These are phyloP conservation scores for Chlorella ohadii DNA, from an alignment of 139 green algal species.

Conservation along the genomic window DNA sequence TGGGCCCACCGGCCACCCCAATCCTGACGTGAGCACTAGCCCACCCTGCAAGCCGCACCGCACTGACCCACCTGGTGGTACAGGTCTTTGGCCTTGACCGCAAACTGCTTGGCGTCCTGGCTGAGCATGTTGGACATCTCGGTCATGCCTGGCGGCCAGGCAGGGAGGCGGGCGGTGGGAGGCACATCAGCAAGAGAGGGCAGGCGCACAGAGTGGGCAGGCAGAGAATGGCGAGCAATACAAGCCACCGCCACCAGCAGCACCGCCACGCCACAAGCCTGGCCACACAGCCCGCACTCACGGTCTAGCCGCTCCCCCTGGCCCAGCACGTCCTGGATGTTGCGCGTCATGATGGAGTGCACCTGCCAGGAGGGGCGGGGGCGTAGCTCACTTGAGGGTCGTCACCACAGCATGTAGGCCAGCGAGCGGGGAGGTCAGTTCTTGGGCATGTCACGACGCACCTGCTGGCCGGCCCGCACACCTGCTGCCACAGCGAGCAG, in stretches of 20 bases:
- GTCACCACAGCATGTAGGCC: too few relatives aligned
- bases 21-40: too few relatives aligned
- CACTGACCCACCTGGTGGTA: slow-evolving; percentile 64
- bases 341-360: slow-evolving; percentile 98
- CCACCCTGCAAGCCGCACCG: too few relatives aligned
- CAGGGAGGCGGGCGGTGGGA: background rate
- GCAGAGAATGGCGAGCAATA: too few relatives aligned
- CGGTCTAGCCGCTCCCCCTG: slow-evolving; percentile 95
- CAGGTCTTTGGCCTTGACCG: slow-evolving; percentile 86
- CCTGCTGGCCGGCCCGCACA: too few relatives aligned
- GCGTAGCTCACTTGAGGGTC: too few relatives aligned
- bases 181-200: background rate
- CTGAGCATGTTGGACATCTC: slow-evolving; percentile 85
- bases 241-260: too few relatives aligned
- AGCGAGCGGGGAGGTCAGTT: too few relatives aligned
- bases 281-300: slow-evolving; percentile 58
- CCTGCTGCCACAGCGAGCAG: too few relatives aligned
- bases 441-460: too few relatives aligned
- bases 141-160: slow-evolving; percentile 73
- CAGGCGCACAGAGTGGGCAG: too few relatives aligned
- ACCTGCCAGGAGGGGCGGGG: slow-evolving; percentile 59
- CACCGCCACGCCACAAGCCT: background rate
- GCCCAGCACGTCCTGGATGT: slow-evolving; percentile 98
- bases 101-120: slow-evolving; percentile 89
- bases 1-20: too few relatives aligned